These are phyloP conservation scores for Fusarium cyanostomum DNA, from an alignment of 2,329 filamentous ascomycete genomes.

Conservation along the genomic window DNA sequence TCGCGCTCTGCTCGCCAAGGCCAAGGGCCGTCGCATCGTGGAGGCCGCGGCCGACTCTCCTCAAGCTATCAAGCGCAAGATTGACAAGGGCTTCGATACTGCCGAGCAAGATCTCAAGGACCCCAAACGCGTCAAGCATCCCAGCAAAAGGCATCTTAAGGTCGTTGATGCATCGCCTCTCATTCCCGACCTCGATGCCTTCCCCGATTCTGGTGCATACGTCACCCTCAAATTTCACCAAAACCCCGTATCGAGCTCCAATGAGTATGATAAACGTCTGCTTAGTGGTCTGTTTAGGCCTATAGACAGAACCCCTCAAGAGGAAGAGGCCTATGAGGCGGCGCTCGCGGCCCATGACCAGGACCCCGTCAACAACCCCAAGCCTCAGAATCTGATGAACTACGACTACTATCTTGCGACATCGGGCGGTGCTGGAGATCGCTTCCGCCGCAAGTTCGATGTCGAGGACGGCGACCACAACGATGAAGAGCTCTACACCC, in stretches of 20 bases:
- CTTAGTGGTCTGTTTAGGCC: conserved; percentile 70
- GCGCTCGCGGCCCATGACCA: conserved; percentile 63
- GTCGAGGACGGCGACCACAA: conserved; percentile 64
- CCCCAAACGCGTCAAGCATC: conserved; percentile 64
- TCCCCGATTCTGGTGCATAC: conserved; percentile 75
- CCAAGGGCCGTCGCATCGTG: conserved; percentile 58
- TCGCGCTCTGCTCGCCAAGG: conserved; percentile 48
- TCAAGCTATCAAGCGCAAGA: conserved; percentile 74
- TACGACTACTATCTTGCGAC: conserved; percentile 74
- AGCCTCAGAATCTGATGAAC: conserved; percentile 67
- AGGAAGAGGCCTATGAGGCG: conserved; percentile 61
- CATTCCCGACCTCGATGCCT: conserved; percentile 73
- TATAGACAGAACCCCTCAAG: conserved; percentile 63
- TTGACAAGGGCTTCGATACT: conserved; percentile 67
- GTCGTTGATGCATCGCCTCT: conserved; percentile 69
- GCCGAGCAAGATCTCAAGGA: conserved; percentile 65
- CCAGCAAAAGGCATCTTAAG: conserved; percentile 65
- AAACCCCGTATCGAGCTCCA: conserved; percentile 65
- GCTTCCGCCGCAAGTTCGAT: conserved; percentile 70
- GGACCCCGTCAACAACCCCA: conserved; percentile 65
- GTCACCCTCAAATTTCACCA: conserved; percentile 75
- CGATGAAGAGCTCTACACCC: conserved; percentile 64
- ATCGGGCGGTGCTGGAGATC: conserved; percentile 56
- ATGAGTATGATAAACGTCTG: conserved; percentile 68
- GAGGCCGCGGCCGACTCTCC: conserved; percentile 69